Evolutionary conservation across 2,329 filamentous ascomycete genomes (phyloP), one percentile per base, ranked within the genome.

Genomic region (Gyromitra esculenta): DNA sequence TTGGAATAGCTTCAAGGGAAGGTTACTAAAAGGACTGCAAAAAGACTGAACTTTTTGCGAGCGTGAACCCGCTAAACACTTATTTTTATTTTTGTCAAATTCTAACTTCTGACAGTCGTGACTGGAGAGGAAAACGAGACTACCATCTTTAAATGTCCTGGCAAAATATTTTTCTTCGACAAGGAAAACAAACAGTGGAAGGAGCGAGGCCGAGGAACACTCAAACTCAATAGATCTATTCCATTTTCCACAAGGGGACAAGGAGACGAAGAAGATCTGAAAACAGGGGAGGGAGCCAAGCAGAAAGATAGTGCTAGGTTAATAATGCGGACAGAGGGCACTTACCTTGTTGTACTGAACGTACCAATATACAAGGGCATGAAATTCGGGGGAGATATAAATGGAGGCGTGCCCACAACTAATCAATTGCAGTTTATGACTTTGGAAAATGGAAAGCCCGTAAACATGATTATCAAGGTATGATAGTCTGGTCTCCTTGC

Each of bases 41-140:
- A 57, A 48, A 25, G 65, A 31, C 18, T 21, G 45, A n/a, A 35
- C 9, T 21, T 41, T 41, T 68, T 13, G 18, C 65, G 35, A 45
- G 13, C 35, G 45, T 43, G 59, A 43, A 43, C 39, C 54, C 41
- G 21, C 45, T 43, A 52, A 64, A 75, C 5, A 25, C 39, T 48
- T 39, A 37, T 21, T 45, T 31, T 39, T 31, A 21, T 18, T 25
- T 31, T 25, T 39, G 18, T 64, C 21, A 70, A 31, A 73, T 71
- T 39, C 75, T 78, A 54, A 78, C 65, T 48, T 9, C 7, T 11
- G 37, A 35, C 21, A 80, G 79, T 79, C 50, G 59, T 73, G 37
- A 80, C 79, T 56, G 79, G 79, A 21, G 79, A 80, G 25, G 79
- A 80, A 64, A 75, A 78, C 63, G 79, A 80, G 62, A 73, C 48